Base-by-base conservation (phyloP, 805 yeast species). In the Myxozyma sirexii region DNA sequence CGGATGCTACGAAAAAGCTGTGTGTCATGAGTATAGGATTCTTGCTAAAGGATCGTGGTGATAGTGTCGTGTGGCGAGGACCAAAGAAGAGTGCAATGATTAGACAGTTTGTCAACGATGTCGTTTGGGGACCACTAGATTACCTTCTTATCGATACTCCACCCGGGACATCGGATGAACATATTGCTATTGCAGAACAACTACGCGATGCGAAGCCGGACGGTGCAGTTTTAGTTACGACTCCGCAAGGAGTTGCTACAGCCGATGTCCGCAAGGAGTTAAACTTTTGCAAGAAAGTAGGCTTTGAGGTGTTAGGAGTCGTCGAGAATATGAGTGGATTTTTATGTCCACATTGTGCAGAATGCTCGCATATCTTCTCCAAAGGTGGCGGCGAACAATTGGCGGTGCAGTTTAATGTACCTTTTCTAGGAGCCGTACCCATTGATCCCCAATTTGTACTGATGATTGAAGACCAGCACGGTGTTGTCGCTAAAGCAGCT, bases 21-120 rank as follows among this genome's bases (percentile, higher is more conserved):
- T 80, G 83, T 27, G 80, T 92, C 46, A 90, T 93, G 87, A 89
- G 96, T 2, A 73, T 94, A 13, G 99, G 98, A 5, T 94, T 94
- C 71, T 74, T 94, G 53, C 75, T 94, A 5, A 85, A 87, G 26
- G 86, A 90, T 69, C 75, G 98, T 63, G 96, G 96, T 27, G 89
- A 87, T 68, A 85, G 96, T 26, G 94, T 94, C 17, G 97, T 94
- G 8, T 94, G 99, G 99, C 80, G 98, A 70, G 99, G 99, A 0
- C 99, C 99, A 2, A 91, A 93, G 74, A 94, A 96, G 71, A 92
- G 97, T 0, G 97, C 97, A 13, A 94, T 94, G 98, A 88, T 94
- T 38, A 82, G 92, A 62, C 99, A 94, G 75, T 93, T 94, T 71
- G 77, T 96, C 43, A 82, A 84, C 62, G 98, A 94, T 71, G 97